Percentiles rank a stretch among this genome's conserved stretches.
Conservation (phyloP, 352 stramenopile genomes). For the Pythium rhizo-oryzae region DNA sequence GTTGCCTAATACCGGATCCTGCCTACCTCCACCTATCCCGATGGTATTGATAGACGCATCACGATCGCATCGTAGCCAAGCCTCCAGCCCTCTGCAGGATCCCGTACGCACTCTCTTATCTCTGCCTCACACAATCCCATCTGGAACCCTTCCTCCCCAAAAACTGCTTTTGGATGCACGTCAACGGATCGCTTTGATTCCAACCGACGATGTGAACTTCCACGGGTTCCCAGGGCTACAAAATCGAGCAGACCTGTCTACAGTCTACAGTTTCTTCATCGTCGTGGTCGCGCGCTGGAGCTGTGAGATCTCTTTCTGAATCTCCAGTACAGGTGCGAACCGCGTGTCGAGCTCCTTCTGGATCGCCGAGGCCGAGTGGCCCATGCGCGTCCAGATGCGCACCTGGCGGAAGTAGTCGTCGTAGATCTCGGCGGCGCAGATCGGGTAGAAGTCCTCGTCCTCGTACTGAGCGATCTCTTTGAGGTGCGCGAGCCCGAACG, state of each 20-base stretch:
- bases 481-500: constrained; percentile 59
- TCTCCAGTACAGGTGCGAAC: constrained; percentile 45
- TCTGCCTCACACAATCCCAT: no score
- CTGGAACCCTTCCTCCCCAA: no score
- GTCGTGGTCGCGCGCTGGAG: constrained; percentile 31
- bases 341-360: constrained; percentile 54
- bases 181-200: no score
- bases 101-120: no score
- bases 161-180: no score
- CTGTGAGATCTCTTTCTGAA: constrained; percentile 42
- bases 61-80: no score
- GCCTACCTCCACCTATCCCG: no score
- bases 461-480: constrained; percentile 53
- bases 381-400: constrained; percentile 72
- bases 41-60: no score
- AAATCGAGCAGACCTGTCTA: background rate
- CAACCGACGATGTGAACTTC: no score
- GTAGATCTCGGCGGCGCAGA: constrained; percentile 69
- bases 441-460: constrained; percentile 56
- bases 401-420: constrained; percentile 77
- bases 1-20: constrained; percentile 1
- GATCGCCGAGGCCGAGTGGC: constrained; percentile 51
- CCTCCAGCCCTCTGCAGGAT: no score
- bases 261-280: constrained; percentile 34
- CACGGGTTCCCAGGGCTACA: background rate